Evolutionary conservation across 164 flowering plant genomes (phyloP), one percentile per base, ranked within the genome.

Genomic region (Sedum album): DNA sequence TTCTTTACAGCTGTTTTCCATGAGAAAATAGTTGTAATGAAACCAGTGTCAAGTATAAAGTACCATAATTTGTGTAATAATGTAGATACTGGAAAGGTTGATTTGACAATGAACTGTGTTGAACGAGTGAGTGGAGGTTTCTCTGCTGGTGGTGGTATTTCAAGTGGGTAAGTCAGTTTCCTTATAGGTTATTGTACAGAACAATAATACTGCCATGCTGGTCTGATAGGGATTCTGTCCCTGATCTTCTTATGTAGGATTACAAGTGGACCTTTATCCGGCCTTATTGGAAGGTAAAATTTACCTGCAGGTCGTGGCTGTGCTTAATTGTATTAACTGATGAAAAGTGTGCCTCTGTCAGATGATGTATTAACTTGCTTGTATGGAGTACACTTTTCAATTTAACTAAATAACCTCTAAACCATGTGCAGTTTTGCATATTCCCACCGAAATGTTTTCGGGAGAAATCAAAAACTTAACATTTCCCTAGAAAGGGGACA

Each of bases 121-220:
- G 99, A 95, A 79, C 96, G 97, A 39, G 86, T 81, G 49, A 89
- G 93, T 79, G 97, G 97, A 73, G 97, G 97, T 49, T 90, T 95
- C 73, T 92, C 97, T 72, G 99, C 96, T 72, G 97, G 99, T 79
- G 99, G 97, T 82, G 99, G 97, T 33, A 87, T 95, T 76, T 95
- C 99, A 60, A 90, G 93, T 79, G 99, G 99, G 99, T 95, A 80
- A 75, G 97, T 80, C 28, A 70, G 30, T 66, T 17, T 20, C 5
- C 20, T 66, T 5, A 20, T 23, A 33, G 26, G 25, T 26, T 17
- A 9, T 41, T 70, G 30, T 53, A 26, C 62, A 57, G 31, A 57
- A 26, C 18, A 33, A 4, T 28, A 23, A 57, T 10, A 55, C 60
- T 25, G 21, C 60, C 33, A 28, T 57, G 31, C 31, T 23, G 13